Base-by-base conservation (phyloP, 345 rosid species). In the Eucalyptus paniculata region DNA sequence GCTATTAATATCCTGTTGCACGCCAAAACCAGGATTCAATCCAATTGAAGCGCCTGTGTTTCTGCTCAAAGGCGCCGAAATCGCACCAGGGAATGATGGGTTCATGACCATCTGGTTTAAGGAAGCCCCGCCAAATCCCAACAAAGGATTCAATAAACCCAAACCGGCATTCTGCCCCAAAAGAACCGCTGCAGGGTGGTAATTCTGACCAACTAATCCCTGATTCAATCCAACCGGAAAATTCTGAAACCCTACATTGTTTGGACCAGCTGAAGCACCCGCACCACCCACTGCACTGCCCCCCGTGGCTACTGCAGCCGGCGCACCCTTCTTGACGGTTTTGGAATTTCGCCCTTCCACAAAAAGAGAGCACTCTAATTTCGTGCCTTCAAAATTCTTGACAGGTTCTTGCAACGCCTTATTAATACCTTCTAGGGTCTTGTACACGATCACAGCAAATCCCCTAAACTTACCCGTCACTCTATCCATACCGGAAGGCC, bases 401-500 rank as follows among this genome's bases (percentile, higher is more conserved):
- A 94, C 94, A 6, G 99, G 98, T 93, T 96, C 96, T 88, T 94
- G 94, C 58, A 97, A 88, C 10, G 97, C 97, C 90, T 88, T 94
- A 88, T 89, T 94, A 9, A 97, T 95, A 58, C 98, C 93, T 69
- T 95, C 99, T 30, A 93, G 34, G 1, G 92, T 90, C 91, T 92
- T 95, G 90, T 94, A 97, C 6, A 97, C 95, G 90, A 96, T 94
- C 14, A 97, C 89, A 3, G 96, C 96, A 50, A 95, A 96, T 7
- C 98, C 98, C 89, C 93, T 94, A 10, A 96, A 95, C 93, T 91
- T 97, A 17, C 98, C 98, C 62, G 97, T 93, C 37, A 86, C 90
- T 91, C 94, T 95, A 89, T 96, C 98, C 89, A 97, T 94, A 82
- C 98, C 98, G 40, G 93, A 86, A 0, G 99, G 97, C 87, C 98